Evolutionary conservation across 2,329 filamentous ascomycete genomes (phyloP), one percentile per base, ranked within the genome.

Genomic region (Rugonectria rugulosa): DNA sequence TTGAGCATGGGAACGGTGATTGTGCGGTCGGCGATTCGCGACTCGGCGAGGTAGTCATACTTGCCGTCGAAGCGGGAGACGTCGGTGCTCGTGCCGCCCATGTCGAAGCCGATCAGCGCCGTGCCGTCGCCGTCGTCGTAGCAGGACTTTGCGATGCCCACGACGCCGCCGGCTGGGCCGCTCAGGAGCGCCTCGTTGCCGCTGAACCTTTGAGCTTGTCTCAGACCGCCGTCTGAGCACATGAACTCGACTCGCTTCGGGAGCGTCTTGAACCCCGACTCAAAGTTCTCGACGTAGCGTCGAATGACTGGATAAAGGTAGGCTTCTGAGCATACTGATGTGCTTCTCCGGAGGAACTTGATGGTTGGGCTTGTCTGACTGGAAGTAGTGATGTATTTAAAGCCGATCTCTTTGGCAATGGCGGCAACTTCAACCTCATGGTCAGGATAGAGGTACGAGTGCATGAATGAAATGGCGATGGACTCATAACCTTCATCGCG

Each of bases 391-490:
- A 91, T 83, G 69, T 89, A 87, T 48, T 81, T 75, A 64, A 91
- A 91, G 1, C 92, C 92, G 56, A 95, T 86, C 8, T 92, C 87
- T 44, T 78, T 80, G 1, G 92, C 92, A 29, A 96, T 77, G 60
- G 79, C 81, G 8, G 90, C 91, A 5, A 96, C 81, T 17, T 90
- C 65, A 1, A 86, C 84, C 71, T 97, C 92, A 63, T 96, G 92
- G 27, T 89, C 84, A 1, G 91, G 91, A 67, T 90, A 96, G 0
- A 91, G 93, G 69, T 96, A 96, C 2, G 88, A 88, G 68, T 96
- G 92, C 86, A 96, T 91, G 57, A 96, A 76, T 59, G 90, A 94
- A 3, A 96, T 89, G 7, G 92, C 91, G 59, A 96, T 86, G 66
- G 90, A 94, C 60, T 81, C 81, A 66, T 93, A 86, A 1, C 87